phyloP scores from a whole-genome alignment of 148 eudicot genomes.

The Chenopodium suecicum region DNA sequence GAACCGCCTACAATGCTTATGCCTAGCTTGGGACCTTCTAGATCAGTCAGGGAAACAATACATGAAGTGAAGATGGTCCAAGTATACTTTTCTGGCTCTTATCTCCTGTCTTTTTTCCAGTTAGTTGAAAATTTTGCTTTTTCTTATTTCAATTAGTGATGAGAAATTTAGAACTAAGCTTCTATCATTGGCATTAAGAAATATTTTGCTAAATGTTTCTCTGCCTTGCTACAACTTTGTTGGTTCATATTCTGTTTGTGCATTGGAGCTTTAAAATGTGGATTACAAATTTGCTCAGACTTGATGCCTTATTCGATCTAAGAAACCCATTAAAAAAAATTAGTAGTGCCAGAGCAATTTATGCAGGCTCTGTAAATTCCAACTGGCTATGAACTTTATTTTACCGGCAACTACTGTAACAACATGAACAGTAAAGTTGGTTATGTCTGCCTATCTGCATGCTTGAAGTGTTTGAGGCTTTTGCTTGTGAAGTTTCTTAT shows the following conservation, averaged over 20 bases:
- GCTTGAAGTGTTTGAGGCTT: too few species aligned
- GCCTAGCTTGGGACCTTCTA: constrained; percentile 58
- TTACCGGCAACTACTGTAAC: neutral
- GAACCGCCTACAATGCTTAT: constrained; percentile 64
- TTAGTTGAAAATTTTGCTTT: neutral
- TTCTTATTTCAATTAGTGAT: neutral
- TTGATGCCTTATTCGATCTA: neutral
- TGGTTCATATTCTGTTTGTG: neutral
- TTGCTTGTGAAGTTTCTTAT: neutral
- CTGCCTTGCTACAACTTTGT: neutral
- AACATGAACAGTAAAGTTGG: neutral
- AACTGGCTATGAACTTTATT: neutral
- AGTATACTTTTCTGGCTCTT: constrained; percentile 38
- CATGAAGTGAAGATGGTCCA: constrained; percentile 94
- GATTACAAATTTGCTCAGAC: neutral
- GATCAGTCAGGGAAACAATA: constrained; percentile 72
- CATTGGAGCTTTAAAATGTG: neutral
- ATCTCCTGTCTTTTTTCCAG: too few species aligned
- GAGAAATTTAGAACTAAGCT: neutral
- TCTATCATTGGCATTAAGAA: neutral
- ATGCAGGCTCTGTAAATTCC: neutral
- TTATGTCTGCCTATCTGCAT: neutral
- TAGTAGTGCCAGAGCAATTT: neutral
- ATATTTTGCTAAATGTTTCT: neutral
- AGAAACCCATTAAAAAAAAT: neutral